Conservation (phyloP, 106 monocot species). For the Dendrobium huoshanense region DNA sequence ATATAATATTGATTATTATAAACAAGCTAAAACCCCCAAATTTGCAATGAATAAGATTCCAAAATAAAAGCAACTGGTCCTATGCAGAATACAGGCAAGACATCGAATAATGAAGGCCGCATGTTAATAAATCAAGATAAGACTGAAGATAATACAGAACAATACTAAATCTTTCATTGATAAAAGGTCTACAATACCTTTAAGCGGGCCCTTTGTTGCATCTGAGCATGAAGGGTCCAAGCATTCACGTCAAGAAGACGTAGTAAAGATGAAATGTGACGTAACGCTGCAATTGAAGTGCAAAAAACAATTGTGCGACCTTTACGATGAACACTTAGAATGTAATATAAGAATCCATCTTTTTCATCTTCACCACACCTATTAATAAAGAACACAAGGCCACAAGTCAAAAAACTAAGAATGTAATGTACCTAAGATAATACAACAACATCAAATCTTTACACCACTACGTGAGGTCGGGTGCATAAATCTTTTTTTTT, state of each 20-base stretch:
- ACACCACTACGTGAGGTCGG: no score
- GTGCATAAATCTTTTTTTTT: no score
- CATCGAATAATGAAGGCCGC: no score
- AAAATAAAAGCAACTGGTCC: no score
- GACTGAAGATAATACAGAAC: background rate
- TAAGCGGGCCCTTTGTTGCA: conserved; percentile 96
- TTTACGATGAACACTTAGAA: conserved; percentile 87
- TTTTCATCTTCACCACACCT: conserved; percentile 96
- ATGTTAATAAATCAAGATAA: no score
- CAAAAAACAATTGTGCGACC: conserved; percentile 91
- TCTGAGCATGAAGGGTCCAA: conserved; percentile 91
- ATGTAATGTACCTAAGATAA: background rate
- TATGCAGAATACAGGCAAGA: no score
- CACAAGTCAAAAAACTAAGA: background rate
- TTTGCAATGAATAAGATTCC: no score
- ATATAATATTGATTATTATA: no score
- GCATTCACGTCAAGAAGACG: conserved; percentile 53
- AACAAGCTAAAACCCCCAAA: no score
- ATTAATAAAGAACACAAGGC: background rate
- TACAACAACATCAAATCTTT: no score
- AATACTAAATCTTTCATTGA: background rate
- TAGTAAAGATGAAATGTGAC: conserved; percentile 67
- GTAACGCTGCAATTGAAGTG: conserved; percentile 92
- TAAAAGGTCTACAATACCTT: conserved; percentile 42
- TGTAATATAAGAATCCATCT: conserved; percentile 95